Percentiles rank a stretch among this genome's conserved stretches.
Evolutionary conservation across 176 grass and related monocot genomes (phyloP).

Genomic region (Phyllostachys edulis): DNA sequence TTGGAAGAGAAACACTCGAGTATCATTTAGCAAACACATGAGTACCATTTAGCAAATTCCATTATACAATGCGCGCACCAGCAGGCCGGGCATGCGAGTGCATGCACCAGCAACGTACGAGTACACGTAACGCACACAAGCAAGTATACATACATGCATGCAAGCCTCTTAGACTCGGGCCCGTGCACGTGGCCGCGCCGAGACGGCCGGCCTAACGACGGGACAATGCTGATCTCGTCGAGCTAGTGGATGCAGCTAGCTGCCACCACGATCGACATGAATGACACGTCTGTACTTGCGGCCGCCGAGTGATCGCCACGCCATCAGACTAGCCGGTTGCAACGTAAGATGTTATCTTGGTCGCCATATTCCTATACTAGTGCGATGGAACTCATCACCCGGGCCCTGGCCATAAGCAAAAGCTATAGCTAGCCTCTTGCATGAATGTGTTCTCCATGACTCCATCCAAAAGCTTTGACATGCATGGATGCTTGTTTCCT

Average conservation of each 20-base stretch:
- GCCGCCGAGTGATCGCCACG: constrained; percentile 13
- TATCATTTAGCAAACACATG: too few relatives aligned
- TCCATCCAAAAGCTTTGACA: too few relatives aligned
- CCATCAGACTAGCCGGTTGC: not conserved
- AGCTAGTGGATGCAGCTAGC: not conserved
- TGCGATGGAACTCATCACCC: constrained; percentile 4
- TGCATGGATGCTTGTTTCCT: too few relatives aligned
- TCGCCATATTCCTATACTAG: too few relatives aligned
- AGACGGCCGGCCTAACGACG: not conserved
- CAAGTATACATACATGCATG: not conserved
- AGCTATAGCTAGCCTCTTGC: not conserved
- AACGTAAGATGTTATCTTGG: not conserved
- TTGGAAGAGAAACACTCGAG: too few relatives aligned
- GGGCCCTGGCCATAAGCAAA: not conserved
- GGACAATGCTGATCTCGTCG: too few relatives aligned
- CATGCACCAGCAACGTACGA: not conserved
- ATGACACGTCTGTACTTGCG: constrained; percentile 18
- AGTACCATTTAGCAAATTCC: too few relatives aligned
- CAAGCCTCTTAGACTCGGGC: not conserved
- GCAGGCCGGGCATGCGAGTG: not conserved
- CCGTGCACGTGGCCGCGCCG: not conserved
- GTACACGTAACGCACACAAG: not conserved
- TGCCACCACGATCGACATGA: not conserved
- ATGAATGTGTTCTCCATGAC: too few relatives aligned
- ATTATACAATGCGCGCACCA: not conserved